A percentile compares a stretch with the other conserved stretches of the same genome.
These are phyloP conservation scores for Crithidia mellificae DNA, from an alignment of 208 protist species.

Conservation along the genomic window DNA sequence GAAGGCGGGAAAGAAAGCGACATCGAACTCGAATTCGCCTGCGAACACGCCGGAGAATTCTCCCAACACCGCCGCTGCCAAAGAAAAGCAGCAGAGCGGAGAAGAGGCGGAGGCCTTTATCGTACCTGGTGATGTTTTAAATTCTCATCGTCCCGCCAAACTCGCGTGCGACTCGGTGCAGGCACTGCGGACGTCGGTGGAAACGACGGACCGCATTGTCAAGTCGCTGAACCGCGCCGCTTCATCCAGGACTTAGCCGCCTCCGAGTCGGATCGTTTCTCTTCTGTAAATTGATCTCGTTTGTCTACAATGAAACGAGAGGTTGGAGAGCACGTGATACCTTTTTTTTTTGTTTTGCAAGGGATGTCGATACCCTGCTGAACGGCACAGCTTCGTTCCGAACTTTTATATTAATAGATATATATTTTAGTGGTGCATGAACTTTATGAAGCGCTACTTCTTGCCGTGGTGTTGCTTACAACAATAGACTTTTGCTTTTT, in stretches of 20 bases:
- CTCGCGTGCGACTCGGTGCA: conserved; percentile 24
- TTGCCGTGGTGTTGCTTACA: too few species aligned
- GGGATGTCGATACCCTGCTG: too few species aligned
- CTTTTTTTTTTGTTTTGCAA: too few species aligned
- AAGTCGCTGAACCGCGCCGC: conserved; percentile 22
- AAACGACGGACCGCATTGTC: conserved; percentile 18
- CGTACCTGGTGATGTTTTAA: neutral
- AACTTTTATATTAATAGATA: too few species aligned
- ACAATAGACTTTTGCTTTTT: too few species aligned
- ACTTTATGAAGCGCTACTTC: too few species aligned
- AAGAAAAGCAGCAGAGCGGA: neutral
- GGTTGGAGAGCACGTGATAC: too few species aligned
- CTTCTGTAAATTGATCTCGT: neutral
- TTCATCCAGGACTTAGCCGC: neutral
- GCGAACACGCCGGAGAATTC: conserved; percentile 3
- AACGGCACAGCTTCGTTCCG: too few species aligned
- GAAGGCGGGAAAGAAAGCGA: neutral
- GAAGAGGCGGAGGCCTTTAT: conserved; percentile 1
- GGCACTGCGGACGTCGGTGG: conserved; percentile 21
- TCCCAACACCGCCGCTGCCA: conserved; percentile 3
- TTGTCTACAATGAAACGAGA: too few species aligned
- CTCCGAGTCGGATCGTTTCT: neutral
- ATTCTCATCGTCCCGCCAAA: neutral
- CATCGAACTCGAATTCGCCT: neutral
- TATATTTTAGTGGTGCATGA: too few species aligned